Percentiles rank a stretch among this genome's conserved stretches.
Conservation (phyloP, 441 rosid species). For the Aleurites moluccanus region DNA sequence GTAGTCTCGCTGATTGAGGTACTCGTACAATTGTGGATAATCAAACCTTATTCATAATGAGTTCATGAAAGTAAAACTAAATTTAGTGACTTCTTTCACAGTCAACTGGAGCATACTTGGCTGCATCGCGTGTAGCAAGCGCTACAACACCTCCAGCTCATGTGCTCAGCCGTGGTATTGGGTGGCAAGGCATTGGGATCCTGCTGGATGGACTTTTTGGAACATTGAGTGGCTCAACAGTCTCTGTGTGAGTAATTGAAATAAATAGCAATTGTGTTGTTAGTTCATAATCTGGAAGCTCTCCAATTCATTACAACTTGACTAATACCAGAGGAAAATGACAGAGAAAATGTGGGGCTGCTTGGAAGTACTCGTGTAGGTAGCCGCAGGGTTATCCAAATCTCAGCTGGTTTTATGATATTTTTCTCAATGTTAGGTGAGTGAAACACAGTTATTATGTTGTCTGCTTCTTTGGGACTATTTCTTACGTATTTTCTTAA, state of each 20-base stretch:
- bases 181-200: slow-evolving; percentile 99
- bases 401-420: slow-evolving; percentile 98
- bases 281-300: slow-evolving; percentile 12
- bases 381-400: slow-evolving; percentile 97
- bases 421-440: slow-evolving; percentile 94
- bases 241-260: slow-evolving; percentile 65
- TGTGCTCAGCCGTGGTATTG: slow-evolving; percentile 99
- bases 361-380: slow-evolving; percentile 99
- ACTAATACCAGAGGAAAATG: slow-evolving; percentile 23
- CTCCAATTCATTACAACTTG: neutral
- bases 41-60: neutral
- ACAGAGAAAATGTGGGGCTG: slow-evolving; percentile 95
- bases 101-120: slow-evolving; percentile 99
- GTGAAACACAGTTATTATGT: slow-evolving; percentile 6
- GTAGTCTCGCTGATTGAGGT: slow-evolving; percentile 95
- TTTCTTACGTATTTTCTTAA: slow-evolving; percentile 1
- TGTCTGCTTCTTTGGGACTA: neutral
- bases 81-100: slow-evolving; percentile 34
- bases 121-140: slow-evolving; percentile 95
- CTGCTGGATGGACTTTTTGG: slow-evolving; percentile 88
- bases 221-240: slow-evolving; percentile 79
- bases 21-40: slow-evolving; percentile 4
- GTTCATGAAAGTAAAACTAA: slow-evolving; percentile 14
- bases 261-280: neutral
- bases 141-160: slow-evolving; percentile 99